Evolutionary conservation across 1,284 basidiomycete species (phyloP), one percentile per base, ranked within the genome.

Genomic region (Ustilago tritici): DNA sequence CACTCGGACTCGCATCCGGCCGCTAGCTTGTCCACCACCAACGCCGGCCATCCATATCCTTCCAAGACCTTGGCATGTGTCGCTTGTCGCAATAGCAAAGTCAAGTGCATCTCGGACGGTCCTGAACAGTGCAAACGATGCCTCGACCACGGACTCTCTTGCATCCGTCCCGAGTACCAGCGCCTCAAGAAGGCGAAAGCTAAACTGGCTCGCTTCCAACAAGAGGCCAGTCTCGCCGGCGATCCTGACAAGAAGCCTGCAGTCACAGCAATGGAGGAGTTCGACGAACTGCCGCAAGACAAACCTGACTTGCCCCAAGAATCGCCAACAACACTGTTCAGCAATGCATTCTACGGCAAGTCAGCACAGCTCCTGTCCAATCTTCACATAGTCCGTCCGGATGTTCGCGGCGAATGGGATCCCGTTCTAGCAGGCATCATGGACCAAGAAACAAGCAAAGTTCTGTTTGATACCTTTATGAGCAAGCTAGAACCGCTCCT

Each of bases 31-130:
- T 58, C 59, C 15, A 19, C 55, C 2, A 34, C 23, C 55, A 53
- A 19, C 28, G 49, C 57, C 10, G 57, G 54, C n/a, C 55, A 57
- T 9, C 59, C 69, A 3, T 65, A 71, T 38, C 58, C 71, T 10
- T 61, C 65, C 62, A 76, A 76, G 69, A 64, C 67, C 38, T 63
- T 76, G 5, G 74, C 74, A 17, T 76, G 74, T 34, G 69, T 76
- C 23, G 74, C 68, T 12, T 76, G 74, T 23, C 69, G 74, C 19
- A 71, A 76, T 36, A 76, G 70, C 52, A 76, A 74, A 36, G 66
- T 74, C 62, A 74, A 74, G 15, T 76, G 74, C 61, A 64, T 68
- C 47, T 72, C 74, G 11, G 65, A 72, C 14, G 56, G 65, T 15
- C 69, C 69, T 7, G 70, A 69, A 15, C 61, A 61, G 28, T 76